These are phyloP conservation scores for Hypsizygus marmoreus DNA, from an alignment of 768 basidiomycete genomes.

Conservation along the genomic window DNA sequence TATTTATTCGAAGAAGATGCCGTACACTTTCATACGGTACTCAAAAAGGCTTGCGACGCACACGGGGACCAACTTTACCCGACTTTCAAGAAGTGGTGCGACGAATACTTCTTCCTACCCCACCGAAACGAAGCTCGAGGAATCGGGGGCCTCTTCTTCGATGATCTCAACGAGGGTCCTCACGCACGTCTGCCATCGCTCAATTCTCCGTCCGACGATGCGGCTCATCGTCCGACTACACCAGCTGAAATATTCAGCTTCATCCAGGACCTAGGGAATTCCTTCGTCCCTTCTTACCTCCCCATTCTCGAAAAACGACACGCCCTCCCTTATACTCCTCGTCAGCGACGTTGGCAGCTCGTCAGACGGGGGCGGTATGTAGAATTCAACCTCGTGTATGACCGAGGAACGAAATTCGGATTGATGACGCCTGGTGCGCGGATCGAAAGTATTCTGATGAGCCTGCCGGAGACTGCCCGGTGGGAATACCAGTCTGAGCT, in stretches of 20 bases:
- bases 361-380: constrained; percentile 90
- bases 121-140: constrained; percentile 88
- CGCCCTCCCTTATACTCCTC: constrained; percentile 56
- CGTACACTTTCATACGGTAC: constrained; percentile 78
- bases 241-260: constrained; percentile 78
- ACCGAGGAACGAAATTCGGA: constrained; percentile 88
- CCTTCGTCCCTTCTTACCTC: constrained; percentile 88
- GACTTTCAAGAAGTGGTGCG: constrained; percentile 93
- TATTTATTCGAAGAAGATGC: constrained; percentile 91
- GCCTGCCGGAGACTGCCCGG: constrained; percentile 80
- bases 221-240: constrained; percentile 48
- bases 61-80: constrained; percentile 72
- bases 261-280: constrained; percentile 67
- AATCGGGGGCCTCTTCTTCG: constrained; percentile 95
- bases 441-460: constrained; percentile 91
- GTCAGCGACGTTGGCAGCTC: constrained; percentile 89
- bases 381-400: constrained; percentile 90
- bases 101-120: constrained; percentile 93
- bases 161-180: constrained; percentile 74
- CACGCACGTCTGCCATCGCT: constrained; percentile 62
- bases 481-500: constrained; percentile 90
- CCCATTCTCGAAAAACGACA: constrained; percentile 75
- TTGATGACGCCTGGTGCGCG: constrained; percentile 82
- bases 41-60: constrained; percentile 75
- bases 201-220: constrained; percentile 25